Evolutionary conservation across 106 monocot species (phyloP).

Genomic region (Allium fistulosum): DNA sequence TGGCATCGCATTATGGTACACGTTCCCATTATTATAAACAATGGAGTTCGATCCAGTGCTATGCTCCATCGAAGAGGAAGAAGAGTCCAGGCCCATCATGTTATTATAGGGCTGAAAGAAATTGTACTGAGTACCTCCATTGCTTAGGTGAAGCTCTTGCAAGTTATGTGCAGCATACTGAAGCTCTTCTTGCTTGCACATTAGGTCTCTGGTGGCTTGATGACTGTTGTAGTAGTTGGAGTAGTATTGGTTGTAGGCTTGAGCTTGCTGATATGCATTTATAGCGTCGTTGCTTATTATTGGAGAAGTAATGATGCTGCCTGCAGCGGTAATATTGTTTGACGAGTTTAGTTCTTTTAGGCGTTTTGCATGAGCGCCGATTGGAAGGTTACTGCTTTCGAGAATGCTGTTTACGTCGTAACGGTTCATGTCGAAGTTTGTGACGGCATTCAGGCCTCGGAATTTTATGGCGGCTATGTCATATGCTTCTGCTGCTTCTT

Average conservation of each 20-base stretch:
- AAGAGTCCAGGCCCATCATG: constrained; percentile 21
- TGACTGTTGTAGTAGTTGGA: constrained; percentile 14
- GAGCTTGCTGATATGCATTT: constrained; percentile 60
- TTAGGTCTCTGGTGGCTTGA: constrained; percentile 23
- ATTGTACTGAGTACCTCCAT: constrained; percentile 30
- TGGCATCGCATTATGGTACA: constrained; percentile 24
- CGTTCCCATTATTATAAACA: constrained; percentile 21
- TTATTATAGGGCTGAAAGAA: constrained; percentile 53
- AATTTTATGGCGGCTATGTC: constrained; percentile 99
- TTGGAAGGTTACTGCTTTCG: constrained; percentile 84
- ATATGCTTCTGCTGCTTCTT: constrained; percentile 97
- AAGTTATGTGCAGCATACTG: constrained; percentile 48
- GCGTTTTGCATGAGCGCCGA: constrained; percentile 87
- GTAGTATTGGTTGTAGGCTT: constrained; percentile 30
- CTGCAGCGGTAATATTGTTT: constrained; percentile 3
- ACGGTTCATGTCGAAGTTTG: constrained; percentile 98
- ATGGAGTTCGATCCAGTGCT: constrained; percentile 62
- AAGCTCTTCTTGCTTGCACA: constrained; percentile 46
- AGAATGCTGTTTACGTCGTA: constrained; percentile 98
- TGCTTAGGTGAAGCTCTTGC: constrained; percentile 40
- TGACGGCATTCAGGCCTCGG: constrained; percentile 91
- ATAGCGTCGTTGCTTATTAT: constrained; percentile 37
- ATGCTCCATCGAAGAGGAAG: constrained; percentile 44
- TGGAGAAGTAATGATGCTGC: constrained; percentile 16
- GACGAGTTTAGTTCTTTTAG: constrained; percentile 58